phyloP scores from a whole-genome alignment of 2,329 filamentous ascomycete species.

The Dothideomycetes sp. region DNA sequence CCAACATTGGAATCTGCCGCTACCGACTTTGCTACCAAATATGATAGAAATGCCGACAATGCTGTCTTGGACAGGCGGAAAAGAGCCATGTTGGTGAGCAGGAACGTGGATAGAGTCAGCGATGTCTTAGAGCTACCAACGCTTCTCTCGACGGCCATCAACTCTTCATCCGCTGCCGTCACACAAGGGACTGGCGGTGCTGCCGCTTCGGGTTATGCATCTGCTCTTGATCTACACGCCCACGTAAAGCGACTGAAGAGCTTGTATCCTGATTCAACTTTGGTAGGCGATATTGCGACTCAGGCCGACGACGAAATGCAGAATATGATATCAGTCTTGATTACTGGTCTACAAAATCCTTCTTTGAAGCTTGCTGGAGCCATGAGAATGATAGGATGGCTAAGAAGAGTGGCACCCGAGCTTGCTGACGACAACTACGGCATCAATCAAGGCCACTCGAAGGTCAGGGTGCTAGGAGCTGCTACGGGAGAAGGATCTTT shows the following conservation, averaged over 20 bases:
- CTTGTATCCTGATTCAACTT: conserved; percentile 68
- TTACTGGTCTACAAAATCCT: conserved; percentile 65
- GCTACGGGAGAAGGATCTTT: conserved; percentile 51
- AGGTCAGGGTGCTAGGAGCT: conserved; percentile 18
- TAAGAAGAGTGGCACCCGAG: conserved; percentile 78
- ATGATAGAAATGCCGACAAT: conserved; percentile 60
- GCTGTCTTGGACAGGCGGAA: conserved; percentile 61
- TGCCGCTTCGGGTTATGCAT: conserved; percentile 57
- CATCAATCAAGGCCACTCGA: not conserved
- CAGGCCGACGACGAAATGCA: conserved; percentile 85
- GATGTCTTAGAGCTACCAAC: conserved; percentile 87
- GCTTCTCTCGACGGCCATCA: conserved; percentile 71
- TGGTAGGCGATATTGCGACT: conserved; percentile 61
- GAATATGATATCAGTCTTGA: conserved; percentile 76
- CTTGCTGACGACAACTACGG: conserved; percentile 39
- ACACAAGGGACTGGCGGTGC: conserved; percentile 25
- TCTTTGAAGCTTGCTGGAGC: conserved; percentile 80
- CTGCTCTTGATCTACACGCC: conserved; percentile 83
- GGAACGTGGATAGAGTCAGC: conserved; percentile 80
- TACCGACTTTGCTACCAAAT: conserved; percentile 71
- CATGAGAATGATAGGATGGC: conserved; percentile 83
- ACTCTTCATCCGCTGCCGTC: conserved; percentile 41
- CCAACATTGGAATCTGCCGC: conserved; percentile 72
- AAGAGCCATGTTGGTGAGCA: conserved; percentile 68
- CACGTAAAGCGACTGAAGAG: conserved; percentile 81